phyloP scores from a whole-genome alignment of 768 basidiomycete species.

The Kwoniella shandongensis region DNA sequence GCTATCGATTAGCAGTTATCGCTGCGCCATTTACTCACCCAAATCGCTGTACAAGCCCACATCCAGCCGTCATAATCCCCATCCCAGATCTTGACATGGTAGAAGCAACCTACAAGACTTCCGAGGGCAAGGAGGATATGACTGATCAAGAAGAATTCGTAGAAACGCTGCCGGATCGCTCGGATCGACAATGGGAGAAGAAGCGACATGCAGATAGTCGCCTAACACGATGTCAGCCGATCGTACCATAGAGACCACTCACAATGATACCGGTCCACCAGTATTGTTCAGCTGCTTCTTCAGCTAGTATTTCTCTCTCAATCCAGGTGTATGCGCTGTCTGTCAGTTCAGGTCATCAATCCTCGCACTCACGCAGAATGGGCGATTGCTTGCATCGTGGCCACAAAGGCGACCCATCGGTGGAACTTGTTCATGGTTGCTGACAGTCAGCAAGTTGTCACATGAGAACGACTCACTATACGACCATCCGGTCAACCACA shows the following conservation, averaged over 20 bases:
- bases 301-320: slow-evolving; percentile 16
- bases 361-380: slow-evolving; percentile 28
- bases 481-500: slow-evolving; percentile 41
- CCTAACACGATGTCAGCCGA: slow-evolving; percentile 8
- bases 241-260: slow-evolving; percentile 3
- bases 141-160: slow-evolving; percentile 36
- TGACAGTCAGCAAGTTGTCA: not conserved
- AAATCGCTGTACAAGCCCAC: slow-evolving; percentile 33
- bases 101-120: slow-evolving; percentile 23
- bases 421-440: slow-evolving; percentile 31
- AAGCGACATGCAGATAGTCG: slow-evolving; percentile 27
- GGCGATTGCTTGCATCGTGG: slow-evolving; percentile 24
- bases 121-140: slow-evolving; percentile 31
- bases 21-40: slow-evolving; percentile 20
- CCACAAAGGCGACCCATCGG: slow-evolving; percentile 25
- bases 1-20: not conserved
- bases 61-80: slow-evolving; percentile 31
- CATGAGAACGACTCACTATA: slow-evolving; percentile 13
- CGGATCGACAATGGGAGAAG: slow-evolving; percentile 32
- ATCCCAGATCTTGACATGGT: slow-evolving; percentile 31
- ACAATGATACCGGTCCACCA: slow-evolving; percentile 31
- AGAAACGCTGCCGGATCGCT: slow-evolving; percentile 23
- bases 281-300: slow-evolving; percentile 17
- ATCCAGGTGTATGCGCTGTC: slow-evolving; percentile 28
- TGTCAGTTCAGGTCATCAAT: not conserved